Evolutionary conservation across 73 alveolate genomes (phyloP).

Genomic region (Blepharisma stoltei): DNA sequence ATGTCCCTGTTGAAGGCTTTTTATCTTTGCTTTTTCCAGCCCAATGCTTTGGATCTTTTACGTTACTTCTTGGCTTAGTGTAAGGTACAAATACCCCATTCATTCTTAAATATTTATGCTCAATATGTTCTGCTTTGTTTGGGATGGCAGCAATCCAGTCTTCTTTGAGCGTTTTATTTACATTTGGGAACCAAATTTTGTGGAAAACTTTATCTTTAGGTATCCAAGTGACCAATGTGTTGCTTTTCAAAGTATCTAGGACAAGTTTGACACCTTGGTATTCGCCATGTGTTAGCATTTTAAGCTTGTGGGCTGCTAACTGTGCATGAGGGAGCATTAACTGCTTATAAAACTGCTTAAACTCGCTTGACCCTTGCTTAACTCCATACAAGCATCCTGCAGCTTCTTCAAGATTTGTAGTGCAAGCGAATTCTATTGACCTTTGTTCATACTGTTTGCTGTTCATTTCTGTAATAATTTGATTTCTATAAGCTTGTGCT

Average conservation of each 20-base stretch:
- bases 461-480: neutral
- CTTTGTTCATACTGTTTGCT: neutral
- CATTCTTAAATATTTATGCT: slow-evolving; percentile 27
- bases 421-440: neutral
- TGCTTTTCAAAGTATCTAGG: neutral
- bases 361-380: neutral
- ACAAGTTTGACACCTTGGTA: neutral
- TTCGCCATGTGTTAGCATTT: slow-evolving; percentile 25
- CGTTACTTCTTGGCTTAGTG: slow-evolving; percentile 14
- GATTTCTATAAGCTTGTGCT: neutral
- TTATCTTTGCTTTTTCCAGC: neutral
- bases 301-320: neutral
- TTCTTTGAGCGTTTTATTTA: neutral
- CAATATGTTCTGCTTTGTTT: neutral
- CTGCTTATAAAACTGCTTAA: neutral
- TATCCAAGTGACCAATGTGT: neutral
- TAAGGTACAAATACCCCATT: slow-evolving; percentile 11
- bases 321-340: neutral
- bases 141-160: slow-evolving; percentile 20
- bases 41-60: slow-evolving; percentile 20
- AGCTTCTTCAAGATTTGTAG: slow-evolving; percentile 17
- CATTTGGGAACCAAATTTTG: neutral
- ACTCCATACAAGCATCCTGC: slow-evolving; percentile 25
- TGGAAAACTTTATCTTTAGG: slow-evolving; percentile 20
- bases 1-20: too few relatives aligned